Base-by-base conservation (phyloP, 1,139 yeast genomes). In the Debaryomyces udenii region DNA sequence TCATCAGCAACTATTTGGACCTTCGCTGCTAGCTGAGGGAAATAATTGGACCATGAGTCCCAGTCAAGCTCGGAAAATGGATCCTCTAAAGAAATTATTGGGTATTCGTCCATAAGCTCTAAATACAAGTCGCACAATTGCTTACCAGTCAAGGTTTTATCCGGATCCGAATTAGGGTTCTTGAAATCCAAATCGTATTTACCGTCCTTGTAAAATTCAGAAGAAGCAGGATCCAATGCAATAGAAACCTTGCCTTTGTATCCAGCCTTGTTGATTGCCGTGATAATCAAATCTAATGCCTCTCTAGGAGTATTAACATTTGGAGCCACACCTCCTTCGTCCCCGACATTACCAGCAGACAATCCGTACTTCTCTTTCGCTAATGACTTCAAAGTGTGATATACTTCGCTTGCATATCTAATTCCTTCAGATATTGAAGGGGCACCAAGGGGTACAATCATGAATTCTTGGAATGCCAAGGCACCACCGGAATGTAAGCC, bases 291-390 rank as follows among this genome's bases (percentile, higher is more conserved):
- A 76, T 90, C 96, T 59, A 91, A 78, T 57, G 97, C 97, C 80
- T 91, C 97, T 70, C 81, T 87, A 65, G 98, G 90, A 58, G 96
- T 80, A 54, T 84, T 79, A 59, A 91, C 83, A 74, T 88, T 87
- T 70, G 98, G 98, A 61, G 97, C 97, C 78, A 91, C 96, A 81
- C 98, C 98, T 83, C 98, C 97, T 80, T 91, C 97, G 74, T 91
- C 98, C 82, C 98, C 98, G 66, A 91, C 97, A 78, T 91, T 91
- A 76, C 96, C 97, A 62, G 98, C 98, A 51, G 95, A 84, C 66
- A 86, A 84, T 68, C 98, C 98, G 82, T 90, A 91, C 70, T 76
- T 79, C 82, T 86, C 82, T 83, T 87, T 87, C 69, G 97, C 84
- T 61, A 86, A 76, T 52, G 90, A 72, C 81, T 91, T 91, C 73